A percentile compares a stretch with the other conserved stretches of the same genome.
phyloP scores from a whole-genome alignment of 1,284 basidiomycete species.

The Cutaneotrichosporon spelunceum region DNA sequence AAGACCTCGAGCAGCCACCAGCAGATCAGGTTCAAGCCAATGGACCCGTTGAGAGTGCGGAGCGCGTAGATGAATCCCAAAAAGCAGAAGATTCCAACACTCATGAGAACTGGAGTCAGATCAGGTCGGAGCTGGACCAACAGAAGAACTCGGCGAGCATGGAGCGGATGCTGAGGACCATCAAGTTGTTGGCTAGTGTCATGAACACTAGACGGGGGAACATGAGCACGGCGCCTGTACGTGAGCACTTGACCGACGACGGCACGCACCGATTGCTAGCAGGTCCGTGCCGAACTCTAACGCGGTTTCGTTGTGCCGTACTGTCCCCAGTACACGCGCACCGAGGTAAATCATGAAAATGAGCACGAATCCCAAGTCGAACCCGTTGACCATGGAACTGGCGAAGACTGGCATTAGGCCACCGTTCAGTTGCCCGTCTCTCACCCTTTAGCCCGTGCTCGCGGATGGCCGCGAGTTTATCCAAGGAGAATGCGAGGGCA shows the following conservation, averaged over 20 bases:
- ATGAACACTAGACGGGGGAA: slow-evolving; percentile 87
- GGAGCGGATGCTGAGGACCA: slow-evolving; percentile 53
- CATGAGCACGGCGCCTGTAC: slow-evolving; percentile 74
- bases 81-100: slow-evolving; percentile 78
- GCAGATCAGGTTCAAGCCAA: slow-evolving; percentile 36
- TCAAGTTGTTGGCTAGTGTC: slow-evolving; percentile 76
- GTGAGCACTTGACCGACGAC: background rate
- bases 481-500: slow-evolving; percentile 77
- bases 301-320: slow-evolving; percentile 57
- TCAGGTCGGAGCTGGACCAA: slow-evolving; percentile 34
- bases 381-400: slow-evolving; percentile 62
- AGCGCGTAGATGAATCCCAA: slow-evolving; percentile 79
- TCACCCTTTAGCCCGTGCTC: slow-evolving; percentile 76
- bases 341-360: slow-evolving; percentile 71
- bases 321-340: slow-evolving; percentile 68
- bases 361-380: slow-evolving; percentile 73
- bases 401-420: slow-evolving; percentile 40
- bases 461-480: slow-evolving; percentile 89
- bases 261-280: slow-evolving; percentile 41
- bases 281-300: slow-evolving; percentile 53
- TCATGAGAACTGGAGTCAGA: slow-evolving; percentile 61
- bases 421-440: slow-evolving; percentile 12
- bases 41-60: slow-evolving; percentile 61
- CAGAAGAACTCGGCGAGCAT: slow-evolving; percentile 53
- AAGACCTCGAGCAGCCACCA: slow-evolving; percentile 53